phyloP scores from a whole-genome alignment of 768 basidiomycete genomes.

The Phylloporus scabripes region DNA sequence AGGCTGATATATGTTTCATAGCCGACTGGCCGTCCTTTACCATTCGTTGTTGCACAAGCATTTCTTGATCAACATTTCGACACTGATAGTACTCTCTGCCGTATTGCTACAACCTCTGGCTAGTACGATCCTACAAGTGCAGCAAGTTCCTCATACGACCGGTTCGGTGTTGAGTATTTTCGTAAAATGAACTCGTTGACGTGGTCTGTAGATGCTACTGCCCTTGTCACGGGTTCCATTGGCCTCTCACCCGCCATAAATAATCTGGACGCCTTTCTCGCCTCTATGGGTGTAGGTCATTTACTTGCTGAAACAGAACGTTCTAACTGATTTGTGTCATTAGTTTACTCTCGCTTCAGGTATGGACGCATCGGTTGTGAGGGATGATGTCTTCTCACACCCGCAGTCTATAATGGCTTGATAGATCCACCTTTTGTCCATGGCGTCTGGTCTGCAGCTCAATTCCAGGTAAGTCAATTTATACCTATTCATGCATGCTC shows the following conservation, averaged over 20 bases:
- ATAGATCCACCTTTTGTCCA: constrained; percentile 55
- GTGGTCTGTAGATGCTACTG: constrained; percentile 28
- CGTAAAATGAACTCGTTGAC: constrained; percentile 1
- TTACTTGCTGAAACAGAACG: neutral
- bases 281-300: constrained; percentile 50
- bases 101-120: constrained; percentile 57
- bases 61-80: constrained; percentile 48
- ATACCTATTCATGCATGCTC: neutral
- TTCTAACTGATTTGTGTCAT: constrained; percentile 21
- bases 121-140: constrained; percentile 29
- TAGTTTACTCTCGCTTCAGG: constrained; percentile 29
- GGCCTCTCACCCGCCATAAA: constrained; percentile 42
- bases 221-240: constrained; percentile 39
- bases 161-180: constrained; percentile 10
- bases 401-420: constrained; percentile 34
- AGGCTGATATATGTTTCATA: constrained; percentile 20
- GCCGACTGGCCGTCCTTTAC: constrained; percentile 41
- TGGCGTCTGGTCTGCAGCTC: constrained; percentile 47
- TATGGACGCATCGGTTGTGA: constrained; percentile 1
- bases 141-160: constrained; percentile 14
- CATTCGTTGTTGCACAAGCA: constrained; percentile 48
- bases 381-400: neutral
- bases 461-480: constrained; percentile 40
- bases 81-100: constrained; percentile 41
- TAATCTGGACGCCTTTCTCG: constrained; percentile 48